A percentile compares a stretch with the other conserved stretches of the same genome.
Conservation (phyloP, 768 basidiomycete genomes). For the Boletales sp. region DNA sequence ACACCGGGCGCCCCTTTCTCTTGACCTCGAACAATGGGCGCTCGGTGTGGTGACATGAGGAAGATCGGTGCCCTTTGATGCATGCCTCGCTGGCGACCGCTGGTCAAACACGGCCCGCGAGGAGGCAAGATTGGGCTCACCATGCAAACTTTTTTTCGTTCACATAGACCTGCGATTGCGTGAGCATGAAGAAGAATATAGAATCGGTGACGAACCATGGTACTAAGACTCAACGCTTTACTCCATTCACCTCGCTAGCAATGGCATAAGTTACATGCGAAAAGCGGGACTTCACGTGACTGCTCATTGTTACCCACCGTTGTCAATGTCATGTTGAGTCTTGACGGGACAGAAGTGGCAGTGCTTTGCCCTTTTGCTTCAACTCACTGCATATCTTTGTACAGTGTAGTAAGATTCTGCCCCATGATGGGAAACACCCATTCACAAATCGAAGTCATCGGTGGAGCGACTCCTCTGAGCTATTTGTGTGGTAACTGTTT, state of each 20-base stretch:
- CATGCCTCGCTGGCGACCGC: slow-evolving; percentile 68
- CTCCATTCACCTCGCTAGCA: slow-evolving; percentile 10
- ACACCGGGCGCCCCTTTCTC: slow-evolving; percentile 89
- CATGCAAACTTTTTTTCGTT: slow-evolving; percentile 75
- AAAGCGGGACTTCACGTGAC: no score
- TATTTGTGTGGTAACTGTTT: background rate
- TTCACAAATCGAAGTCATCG: no score
- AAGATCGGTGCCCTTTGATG: slow-evolving; percentile 93
- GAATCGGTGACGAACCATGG: slow-evolving; percentile 19
- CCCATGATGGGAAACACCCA: background rate
- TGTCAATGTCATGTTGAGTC: no score
- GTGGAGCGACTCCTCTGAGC: background rate
- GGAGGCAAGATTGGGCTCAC: slow-evolving; percentile 36
- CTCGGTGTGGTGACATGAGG: slow-evolving; percentile 81
- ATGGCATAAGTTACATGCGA: no score
- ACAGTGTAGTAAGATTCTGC: no score
- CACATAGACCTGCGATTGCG: slow-evolving; percentile 55
- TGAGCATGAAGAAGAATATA: background rate
- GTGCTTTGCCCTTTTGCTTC: no score
- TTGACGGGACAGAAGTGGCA: no score
- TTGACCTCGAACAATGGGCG: slow-evolving; percentile 91
- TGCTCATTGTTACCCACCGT: no score
- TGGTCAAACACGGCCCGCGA: slow-evolving; percentile 8
- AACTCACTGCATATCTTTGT: no score
- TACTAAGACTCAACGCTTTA: background rate